Evolutionary conservation across 2,329 filamentous ascomycete species (phyloP).

Genomic region (Albifimbria verrucaria): DNA sequence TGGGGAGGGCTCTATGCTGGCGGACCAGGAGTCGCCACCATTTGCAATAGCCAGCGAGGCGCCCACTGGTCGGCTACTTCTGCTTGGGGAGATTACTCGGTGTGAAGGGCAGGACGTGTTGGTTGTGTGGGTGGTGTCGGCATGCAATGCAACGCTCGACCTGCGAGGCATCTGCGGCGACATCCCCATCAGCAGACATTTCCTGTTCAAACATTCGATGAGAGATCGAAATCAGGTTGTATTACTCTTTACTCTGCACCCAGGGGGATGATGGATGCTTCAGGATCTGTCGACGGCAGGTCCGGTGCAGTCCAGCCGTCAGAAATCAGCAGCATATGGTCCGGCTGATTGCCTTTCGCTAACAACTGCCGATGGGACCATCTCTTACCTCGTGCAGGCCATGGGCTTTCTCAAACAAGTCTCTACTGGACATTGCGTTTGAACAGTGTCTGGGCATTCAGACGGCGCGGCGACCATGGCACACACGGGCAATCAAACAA

Average conservation of each 20-base stretch:
- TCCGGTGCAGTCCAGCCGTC: too few relatives aligned
- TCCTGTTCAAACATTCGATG: not conserved
- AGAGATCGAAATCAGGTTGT: not conserved
- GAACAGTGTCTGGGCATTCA: not conserved
- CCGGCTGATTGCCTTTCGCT: too few relatives aligned
- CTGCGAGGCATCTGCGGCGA: not conserved
- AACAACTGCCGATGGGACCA: not conserved
- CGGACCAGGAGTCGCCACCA: not conserved
- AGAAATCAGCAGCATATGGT: too few relatives aligned
- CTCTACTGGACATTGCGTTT: not conserved
- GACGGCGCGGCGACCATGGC: too few relatives aligned
- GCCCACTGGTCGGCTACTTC: not conserved
- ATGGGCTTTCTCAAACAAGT: not conserved
- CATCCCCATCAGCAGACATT: not conserved
- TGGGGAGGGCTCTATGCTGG: not conserved
- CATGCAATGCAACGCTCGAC: not conserved
- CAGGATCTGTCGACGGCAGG: too few relatives aligned
- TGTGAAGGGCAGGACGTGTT: not conserved
- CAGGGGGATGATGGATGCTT: too few relatives aligned
- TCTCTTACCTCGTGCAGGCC: not conserved
- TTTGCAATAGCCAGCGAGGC: not conserved
- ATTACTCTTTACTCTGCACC: too few relatives aligned
- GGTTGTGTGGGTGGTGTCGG: not conserved
- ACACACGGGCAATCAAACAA: not conserved
- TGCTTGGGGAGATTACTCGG: not conserved